phyloP scores from a whole-genome alignment of 768 basidiomycete species.

The Pholiota microspora region DNA sequence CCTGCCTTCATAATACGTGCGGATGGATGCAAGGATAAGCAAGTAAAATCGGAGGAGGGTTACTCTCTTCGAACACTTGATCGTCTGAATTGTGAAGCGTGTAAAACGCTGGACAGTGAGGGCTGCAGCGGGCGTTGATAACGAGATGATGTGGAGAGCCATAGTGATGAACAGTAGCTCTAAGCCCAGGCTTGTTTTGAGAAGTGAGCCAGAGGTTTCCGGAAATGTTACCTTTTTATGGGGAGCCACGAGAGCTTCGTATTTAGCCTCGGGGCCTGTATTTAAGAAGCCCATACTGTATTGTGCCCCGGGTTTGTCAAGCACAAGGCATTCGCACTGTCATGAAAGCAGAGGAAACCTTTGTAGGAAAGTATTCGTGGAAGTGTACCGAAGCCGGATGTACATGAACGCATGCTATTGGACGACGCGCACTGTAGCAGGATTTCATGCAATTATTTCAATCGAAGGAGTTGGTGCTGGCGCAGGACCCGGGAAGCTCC shows the following conservation, averaged over 20 bases:
- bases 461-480: background rate
- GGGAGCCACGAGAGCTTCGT: background rate
- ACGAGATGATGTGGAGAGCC: background rate
- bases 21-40: constrained; percentile 19
- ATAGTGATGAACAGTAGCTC: background rate
- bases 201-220: background rate
- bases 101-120: constrained; percentile 15
- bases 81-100: constrained; percentile 27
- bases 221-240: background rate
- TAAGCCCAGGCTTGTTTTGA: background rate
- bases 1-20: no score
- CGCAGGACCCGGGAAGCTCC: no score
- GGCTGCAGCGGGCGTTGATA: background rate
- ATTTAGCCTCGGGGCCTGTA: constrained; percentile 8
- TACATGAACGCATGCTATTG: no score
- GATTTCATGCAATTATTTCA: no score
- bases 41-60: constrained; percentile 26
- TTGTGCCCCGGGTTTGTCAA: background rate
- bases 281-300: background rate
- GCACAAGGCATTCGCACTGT: background rate
- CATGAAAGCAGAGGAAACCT: no score
- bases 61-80: constrained; percentile 25
- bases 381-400: background rate
- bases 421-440: no score
- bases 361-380: background rate